Evolutionary conservation across 495 filamentous ascomycete genomes (phyloP).

Genomic region (Astrocystis sublimbata): DNA sequence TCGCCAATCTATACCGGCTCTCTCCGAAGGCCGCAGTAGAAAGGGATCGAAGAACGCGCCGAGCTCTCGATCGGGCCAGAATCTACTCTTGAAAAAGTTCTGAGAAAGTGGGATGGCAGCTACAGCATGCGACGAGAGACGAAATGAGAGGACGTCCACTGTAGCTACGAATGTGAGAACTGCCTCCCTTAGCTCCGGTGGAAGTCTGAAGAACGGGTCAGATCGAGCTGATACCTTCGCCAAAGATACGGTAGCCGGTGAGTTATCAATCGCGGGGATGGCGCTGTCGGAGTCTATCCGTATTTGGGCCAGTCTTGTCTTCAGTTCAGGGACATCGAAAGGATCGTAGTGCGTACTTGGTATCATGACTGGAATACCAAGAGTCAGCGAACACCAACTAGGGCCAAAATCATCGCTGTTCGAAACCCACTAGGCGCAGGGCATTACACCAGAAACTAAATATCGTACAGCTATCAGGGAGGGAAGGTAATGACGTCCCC

Average conservation of each 20-base stretch:
- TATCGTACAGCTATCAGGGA: neutral
- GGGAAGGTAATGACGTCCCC: neutral
- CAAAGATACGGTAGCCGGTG: neutral
- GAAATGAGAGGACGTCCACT: slow-evolving; percentile 6
- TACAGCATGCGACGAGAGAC: slow-evolving; percentile 18
- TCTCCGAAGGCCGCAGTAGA: neutral
- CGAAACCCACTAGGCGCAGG: neutral
- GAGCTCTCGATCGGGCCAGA: slow-evolving; percentile 10
- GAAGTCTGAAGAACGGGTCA: slow-evolving; percentile 14
- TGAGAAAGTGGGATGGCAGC: slow-evolving; percentile 12
- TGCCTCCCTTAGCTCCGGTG: slow-evolving; percentile 13
- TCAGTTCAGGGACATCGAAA: slow-evolving; percentile 17
- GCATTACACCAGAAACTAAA: neutral
- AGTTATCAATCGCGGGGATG: neutral
- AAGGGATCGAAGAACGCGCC: slow-evolving; percentile 13
- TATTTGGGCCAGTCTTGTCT: neutral
- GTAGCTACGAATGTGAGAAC: slow-evolving; percentile 12
- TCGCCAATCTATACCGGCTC: slow-evolving; percentile 14
- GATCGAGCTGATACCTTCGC: neutral
- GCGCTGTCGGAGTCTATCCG: neutral
- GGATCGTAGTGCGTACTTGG: slow-evolving; percentile 16
- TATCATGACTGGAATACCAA: neutral
- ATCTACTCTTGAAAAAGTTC: slow-evolving; percentile 15
- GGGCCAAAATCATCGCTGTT: neutral
- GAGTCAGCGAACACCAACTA: neutral